These are phyloP conservation scores for Chrysoporthe deuterocubensis DNA, from an alignment of 2,329 filamentous ascomycete species.

Conservation along the genomic window DNA sequence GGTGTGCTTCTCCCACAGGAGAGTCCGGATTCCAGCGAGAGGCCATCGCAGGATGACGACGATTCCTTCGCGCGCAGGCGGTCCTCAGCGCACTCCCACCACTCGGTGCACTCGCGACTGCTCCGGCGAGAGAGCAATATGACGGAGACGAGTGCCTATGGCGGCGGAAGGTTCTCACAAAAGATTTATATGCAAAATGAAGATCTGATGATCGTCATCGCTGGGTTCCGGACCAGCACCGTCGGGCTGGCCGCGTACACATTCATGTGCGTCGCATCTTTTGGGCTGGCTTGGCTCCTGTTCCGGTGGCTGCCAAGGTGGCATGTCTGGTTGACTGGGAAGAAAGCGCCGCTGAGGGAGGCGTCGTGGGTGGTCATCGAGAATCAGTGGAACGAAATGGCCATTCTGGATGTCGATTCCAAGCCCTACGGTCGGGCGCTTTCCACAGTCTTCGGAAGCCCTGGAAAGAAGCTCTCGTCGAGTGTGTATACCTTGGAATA, in stretches of 20 bases:
- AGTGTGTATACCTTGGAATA: slow-evolving; percentile 59
- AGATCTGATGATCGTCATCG: slow-evolving; percentile 90
- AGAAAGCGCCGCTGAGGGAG: slow-evolving; percentile 67
- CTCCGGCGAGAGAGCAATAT: slow-evolving; percentile 71
- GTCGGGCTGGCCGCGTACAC: slow-evolving; percentile 72
- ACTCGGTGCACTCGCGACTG: slow-evolving; percentile 65
- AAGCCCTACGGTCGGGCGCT: slow-evolving; percentile 58
- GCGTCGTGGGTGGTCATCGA: slow-evolving; percentile 92
- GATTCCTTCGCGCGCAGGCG: slow-evolving; percentile 59
- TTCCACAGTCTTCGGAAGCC: slow-evolving; percentile 68
- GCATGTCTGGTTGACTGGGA: slow-evolving; percentile 78
- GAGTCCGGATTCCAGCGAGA: slow-evolving; percentile 47
- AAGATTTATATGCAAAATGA: slow-evolving; percentile 94
- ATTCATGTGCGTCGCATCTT: slow-evolving; percentile 70
- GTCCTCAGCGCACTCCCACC: slow-evolving; percentile 63
- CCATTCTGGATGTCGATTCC: slow-evolving; percentile 69
- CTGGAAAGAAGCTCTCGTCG: slow-evolving; percentile 56
- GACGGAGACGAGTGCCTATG: slow-evolving; percentile 68
- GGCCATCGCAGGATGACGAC: slow-evolving; percentile 42
- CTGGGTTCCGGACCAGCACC: slow-evolving; percentile 82
- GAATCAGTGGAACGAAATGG: slow-evolving; percentile 96
- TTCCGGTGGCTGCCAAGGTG: slow-evolving; percentile 89
- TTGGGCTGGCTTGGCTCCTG: slow-evolving; percentile 81
- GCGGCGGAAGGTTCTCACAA: slow-evolving; percentile 72
- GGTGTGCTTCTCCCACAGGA: slow-evolving; percentile 35